Evolutionary conservation across 192 early-diverging fungal species (phyloP), one percentile per base, ranked within the genome.

Genomic region (Backusella psychrophila): DNA sequence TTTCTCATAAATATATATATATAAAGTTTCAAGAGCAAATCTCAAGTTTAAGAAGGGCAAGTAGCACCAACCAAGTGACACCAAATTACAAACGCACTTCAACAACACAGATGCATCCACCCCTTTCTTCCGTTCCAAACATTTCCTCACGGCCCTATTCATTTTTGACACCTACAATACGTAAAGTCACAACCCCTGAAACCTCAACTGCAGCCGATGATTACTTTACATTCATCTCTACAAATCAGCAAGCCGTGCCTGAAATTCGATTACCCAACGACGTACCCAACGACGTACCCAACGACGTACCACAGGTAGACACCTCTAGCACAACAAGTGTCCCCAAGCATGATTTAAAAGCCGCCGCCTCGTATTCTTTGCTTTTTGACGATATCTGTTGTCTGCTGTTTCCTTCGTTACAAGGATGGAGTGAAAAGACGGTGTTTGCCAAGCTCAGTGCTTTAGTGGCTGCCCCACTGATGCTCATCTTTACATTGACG

Each of bases 401-500:
- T 14, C 77, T 77, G 14, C 76, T 91, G 19, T 90, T 93, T 39
- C 91, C 91, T 0, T 87, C 86, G 9, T 52, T 93, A 3, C 71
- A 82, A 29, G 77, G 82, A 31, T 93, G 90, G 89, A 67, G 78
- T 1, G 33, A 79, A 11, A 90, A 90, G 72, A 79, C 83, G 1
- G 29, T 38, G 12, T 80, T 83, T 53, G 73, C 86, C 23, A 84
- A 82, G 42, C 67, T 87, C 44, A 81, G 84, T 69, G 78, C 87
- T 0, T 53, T 92, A 21, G 41, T 86, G 0, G 86, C 87, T 9
- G 76, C 83, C 1, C 91, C 91, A 0, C 83, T 89, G 36, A 83
- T 87, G 2, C 72, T 89, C 1, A 7, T 90, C 1, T 72, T 93
- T 70, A 83, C 78, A 15, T 56, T 93, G 21, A 92, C 92, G 0